Conservation (phyloP, 2,329 filamentous ascomycete species). For the Harringtonia aguacate region DNA sequence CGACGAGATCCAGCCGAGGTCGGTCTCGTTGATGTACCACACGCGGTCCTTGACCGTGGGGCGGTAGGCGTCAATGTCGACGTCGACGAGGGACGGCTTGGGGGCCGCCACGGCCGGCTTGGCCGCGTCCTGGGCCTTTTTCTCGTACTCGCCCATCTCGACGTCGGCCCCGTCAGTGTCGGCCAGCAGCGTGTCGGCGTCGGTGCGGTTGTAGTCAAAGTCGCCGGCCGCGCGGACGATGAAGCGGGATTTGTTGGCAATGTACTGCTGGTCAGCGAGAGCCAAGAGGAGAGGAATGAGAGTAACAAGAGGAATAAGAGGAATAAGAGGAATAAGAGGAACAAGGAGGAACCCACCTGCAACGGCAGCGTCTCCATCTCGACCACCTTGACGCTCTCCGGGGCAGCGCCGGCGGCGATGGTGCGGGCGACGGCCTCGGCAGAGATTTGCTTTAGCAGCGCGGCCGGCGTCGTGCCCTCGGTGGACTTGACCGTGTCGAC, state of each 20-base stretch:
- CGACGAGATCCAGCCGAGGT: slow-evolving; percentile 43
- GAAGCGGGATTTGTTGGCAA: slow-evolving; percentile 41
- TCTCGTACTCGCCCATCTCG: slow-evolving; percentile 17
- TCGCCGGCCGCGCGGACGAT: slow-evolving; percentile 50
- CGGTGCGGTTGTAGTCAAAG: slow-evolving; percentile 31
- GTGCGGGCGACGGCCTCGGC: slow-evolving; percentile 31
- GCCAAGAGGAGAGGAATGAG: no score
- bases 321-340: neutral
- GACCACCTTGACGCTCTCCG: slow-evolving; percentile 32
- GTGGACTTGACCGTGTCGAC: slow-evolving; percentile 40
- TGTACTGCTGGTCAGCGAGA: no score
- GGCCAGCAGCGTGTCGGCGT: neutral
- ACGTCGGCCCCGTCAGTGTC: neutral
- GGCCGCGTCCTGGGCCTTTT: slow-evolving; percentile 8
- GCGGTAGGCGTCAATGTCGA: slow-evolving; percentile 28
- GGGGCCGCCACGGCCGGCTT: slow-evolving; percentile 2
- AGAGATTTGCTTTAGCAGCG: slow-evolving; percentile 26
- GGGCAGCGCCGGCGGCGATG: slow-evolving; percentile 32
- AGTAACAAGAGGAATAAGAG: no score
- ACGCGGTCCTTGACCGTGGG: slow-evolving; percentile 38
- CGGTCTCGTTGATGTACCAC: slow-evolving; percentile 48
- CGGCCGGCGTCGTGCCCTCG: slow-evolving; percentile 25
- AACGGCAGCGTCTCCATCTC: slow-evolving; percentile 45
- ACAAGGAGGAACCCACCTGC: slow-evolving; percentile 21
- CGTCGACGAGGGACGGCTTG: neutral